Evolutionary conservation across 805 yeast species (phyloP).

Genomic region (Pichia phayaonensis): DNA sequence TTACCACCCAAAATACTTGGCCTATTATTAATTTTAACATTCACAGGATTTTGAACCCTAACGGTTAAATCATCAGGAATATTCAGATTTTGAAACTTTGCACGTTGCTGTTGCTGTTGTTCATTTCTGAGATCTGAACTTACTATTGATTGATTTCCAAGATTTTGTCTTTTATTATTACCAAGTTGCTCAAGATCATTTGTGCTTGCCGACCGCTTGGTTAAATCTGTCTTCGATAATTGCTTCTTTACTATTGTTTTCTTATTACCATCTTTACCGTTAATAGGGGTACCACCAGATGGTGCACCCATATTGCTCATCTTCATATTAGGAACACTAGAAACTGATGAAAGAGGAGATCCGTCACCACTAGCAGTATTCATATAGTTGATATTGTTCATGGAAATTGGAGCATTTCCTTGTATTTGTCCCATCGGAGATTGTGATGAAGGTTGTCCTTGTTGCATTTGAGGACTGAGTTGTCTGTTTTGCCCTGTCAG

Average conservation of each 20-base stretch:
- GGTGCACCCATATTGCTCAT: not conserved
- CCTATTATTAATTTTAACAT: constrained; percentile 53
- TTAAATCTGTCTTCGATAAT: not conserved
- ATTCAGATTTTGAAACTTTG: constrained; percentile 58
- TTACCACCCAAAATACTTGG: constrained; percentile 84
- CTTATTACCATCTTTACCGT: not conserved
- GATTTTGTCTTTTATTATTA: not conserved
- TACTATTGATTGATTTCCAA: not conserved
- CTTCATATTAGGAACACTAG: not conserved
- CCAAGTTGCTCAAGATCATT: not conserved
- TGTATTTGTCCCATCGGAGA: constrained; percentile 10
- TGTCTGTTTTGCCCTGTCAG: constrained; percentile 4
- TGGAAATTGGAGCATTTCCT: constrained; percentile 12
- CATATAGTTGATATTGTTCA: not conserved
- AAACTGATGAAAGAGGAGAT: not conserved
- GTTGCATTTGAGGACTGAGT: constrained; percentile 12
- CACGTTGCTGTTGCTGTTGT: not conserved
- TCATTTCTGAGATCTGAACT: not conserved
- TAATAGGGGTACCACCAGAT: not conserved
- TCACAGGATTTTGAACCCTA: constrained; percentile 56
- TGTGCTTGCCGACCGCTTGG: not conserved
- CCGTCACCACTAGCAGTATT: not conserved
- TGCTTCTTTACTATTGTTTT: not conserved
- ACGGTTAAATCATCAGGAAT: constrained; percentile 65
- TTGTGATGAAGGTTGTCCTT: constrained; percentile 14